Evolutionary conservation across 1,139 yeast species (phyloP).

Genomic region (Yamadazyma conglobata): DNA sequence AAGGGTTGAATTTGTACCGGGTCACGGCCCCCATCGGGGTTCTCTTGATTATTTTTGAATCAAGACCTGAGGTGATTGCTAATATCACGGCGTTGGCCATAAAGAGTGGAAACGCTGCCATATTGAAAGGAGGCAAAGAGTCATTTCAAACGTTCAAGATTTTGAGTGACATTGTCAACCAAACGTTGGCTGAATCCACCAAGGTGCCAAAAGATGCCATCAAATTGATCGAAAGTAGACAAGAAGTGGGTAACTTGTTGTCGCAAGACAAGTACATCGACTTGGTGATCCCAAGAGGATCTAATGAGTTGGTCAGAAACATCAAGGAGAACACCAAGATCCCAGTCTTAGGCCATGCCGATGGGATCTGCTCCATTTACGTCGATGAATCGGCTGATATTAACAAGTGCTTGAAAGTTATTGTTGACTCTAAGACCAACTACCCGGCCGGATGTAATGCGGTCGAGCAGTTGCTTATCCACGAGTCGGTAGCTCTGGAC

Average conservation of each 20-base stretch:
- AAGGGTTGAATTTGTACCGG: slow-evolving; percentile 75
- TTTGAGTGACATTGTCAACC: slow-evolving; percentile 69
- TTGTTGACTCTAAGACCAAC: slow-evolving; percentile 87
- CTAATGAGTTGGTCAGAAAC: slow-evolving; percentile 81
- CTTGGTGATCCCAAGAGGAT: slow-evolving; percentile 95
- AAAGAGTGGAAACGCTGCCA: slow-evolving; percentile 94
- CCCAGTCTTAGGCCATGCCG: slow-evolving; percentile 98
- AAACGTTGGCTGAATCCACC: slow-evolving; percentile 54
- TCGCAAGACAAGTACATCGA: slow-evolving; percentile 88
- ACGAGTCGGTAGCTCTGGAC: slow-evolving; percentile 44
- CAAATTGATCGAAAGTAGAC: slow-evolving; percentile 83
- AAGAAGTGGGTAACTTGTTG: slow-evolving; percentile 81
- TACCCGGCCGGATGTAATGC: slow-evolving; percentile 99
- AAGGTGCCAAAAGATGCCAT: slow-evolving; percentile 76
- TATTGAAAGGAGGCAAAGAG: slow-evolving; percentile 96
- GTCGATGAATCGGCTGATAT: slow-evolving; percentile 75
- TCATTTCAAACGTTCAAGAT: slow-evolving; percentile 78
- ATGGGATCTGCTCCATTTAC: slow-evolving; percentile 90
- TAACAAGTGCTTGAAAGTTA: slow-evolving; percentile 68
- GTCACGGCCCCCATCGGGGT: slow-evolving; percentile 96
- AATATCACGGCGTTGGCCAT: slow-evolving; percentile 93
- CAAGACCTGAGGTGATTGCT: slow-evolving; percentile 98
- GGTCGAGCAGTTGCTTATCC: slow-evolving; percentile 77
- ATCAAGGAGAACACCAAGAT: slow-evolving; percentile 87
- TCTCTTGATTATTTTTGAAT: slow-evolving; percentile 85